Evolutionary conservation across 192 early-diverging fungal genomes (phyloP), one percentile per base, ranked within the genome.

Genomic region (Coemansia sp.): DNA sequence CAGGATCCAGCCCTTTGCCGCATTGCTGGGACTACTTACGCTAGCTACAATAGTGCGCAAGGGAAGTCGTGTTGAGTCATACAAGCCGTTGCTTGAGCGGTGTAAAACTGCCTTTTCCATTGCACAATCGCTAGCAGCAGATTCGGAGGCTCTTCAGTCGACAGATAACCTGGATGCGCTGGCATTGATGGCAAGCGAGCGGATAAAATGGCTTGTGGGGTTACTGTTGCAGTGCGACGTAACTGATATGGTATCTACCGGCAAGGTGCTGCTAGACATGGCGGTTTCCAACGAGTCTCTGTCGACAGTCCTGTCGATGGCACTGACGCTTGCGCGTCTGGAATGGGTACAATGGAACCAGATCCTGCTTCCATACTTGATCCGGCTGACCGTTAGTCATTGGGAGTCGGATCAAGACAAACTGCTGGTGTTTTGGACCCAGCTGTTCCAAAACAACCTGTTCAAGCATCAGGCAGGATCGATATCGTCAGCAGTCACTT

Each of bases 341-440:
- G 75, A 81, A 36, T 92, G 90, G 85, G 57, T 71, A 28, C 84
- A 91, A 50, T 91, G 83, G 60, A 83, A 83, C 16, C 84, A 87
- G 57, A 82, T 93, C 40, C 68, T 90, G 51, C 66, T 92, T 18
- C 89, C 91, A 12, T 79, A 87, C 52, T 68, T 92, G 39, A 68
- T 88, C 23, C 63, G 56, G 6, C 33, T 63, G 20, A 71, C 69
- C 14, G 53, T 54, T 20, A 42, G 31, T 13, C 53, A 48, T 13
- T 78, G 74, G 74, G 23, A 21, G 1, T 35, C 51, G 6, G 46
- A 59, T 20, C 44, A 57, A 11, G 35, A 23, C 19, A 6, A 20
- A 5, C 30, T 78, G 51, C 55, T 78, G 49, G 18, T 63, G 40
- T 70, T 71, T 39, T 78, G 68, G 68, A 31, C 63, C 0, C 57